phyloP scores from a whole-genome alignment of 768 basidiomycete species.

The Phylloporus sp. region DNA sequence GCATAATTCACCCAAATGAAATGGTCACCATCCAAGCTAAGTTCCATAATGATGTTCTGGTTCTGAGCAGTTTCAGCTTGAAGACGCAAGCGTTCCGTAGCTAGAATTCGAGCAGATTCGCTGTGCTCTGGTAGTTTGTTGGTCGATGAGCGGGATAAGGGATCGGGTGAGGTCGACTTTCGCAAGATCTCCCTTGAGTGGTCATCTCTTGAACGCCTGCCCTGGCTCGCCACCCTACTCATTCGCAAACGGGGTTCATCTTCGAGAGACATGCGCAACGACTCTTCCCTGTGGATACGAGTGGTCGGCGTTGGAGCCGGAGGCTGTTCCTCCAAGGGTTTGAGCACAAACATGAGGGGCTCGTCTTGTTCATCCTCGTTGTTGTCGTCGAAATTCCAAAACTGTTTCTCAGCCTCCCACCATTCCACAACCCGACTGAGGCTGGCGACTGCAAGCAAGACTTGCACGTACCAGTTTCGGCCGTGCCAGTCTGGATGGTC shows the following conservation, averaged over 20 bases:
- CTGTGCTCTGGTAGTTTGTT: constrained; percentile 53
- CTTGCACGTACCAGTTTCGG: constrained; percentile 96
- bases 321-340: constrained; percentile 67
- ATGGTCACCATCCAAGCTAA: constrained; percentile 90
- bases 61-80: constrained; percentile 95
- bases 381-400: constrained; percentile 98
- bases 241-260: constrained; percentile 42
- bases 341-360: constrained; percentile 89
- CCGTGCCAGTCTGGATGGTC: constrained; percentile 98
- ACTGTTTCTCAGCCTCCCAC: constrained; percentile 99
- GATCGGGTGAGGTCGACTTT: constrained; percentile 36
- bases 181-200: constrained; percentile 45
- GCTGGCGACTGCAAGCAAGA: constrained; percentile 91
- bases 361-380: constrained; percentile 88
- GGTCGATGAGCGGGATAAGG: constrained; percentile 28
- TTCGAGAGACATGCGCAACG: constrained; percentile 33
- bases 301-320: constrained; percentile 38
- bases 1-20: constrained; percentile 96
- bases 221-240: constrained; percentile 47
- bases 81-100: constrained; percentile 81
- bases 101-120: constrained; percentile 80
- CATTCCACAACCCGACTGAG: constrained; percentile 96
- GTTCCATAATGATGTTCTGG: constrained; percentile 94
- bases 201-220: constrained; percentile 57
- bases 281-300: constrained; percentile 34